Percentiles rank a stretch among this genome's conserved stretches.
Evolutionary conservation across 2,329 filamentous ascomycete genomes (phyloP).

Genomic region (Epichloe sp.): DNA sequence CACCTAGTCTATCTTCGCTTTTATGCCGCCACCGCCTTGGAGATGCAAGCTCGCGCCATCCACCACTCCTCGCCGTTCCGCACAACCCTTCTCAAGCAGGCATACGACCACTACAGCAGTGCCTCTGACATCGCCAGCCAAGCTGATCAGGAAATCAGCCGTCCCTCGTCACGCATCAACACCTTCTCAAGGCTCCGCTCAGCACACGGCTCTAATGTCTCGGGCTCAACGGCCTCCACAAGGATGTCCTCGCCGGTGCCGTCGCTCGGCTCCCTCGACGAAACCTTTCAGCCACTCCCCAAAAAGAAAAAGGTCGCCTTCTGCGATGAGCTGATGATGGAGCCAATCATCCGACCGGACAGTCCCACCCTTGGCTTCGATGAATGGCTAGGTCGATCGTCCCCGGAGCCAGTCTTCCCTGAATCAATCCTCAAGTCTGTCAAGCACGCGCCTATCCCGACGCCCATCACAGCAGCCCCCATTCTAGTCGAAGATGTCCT

Average conservation of each 20-base stretch:
- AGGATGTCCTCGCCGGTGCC: slow-evolving; percentile 33
- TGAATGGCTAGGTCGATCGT: slow-evolving; percentile 21
- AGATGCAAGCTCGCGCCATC: slow-evolving; percentile 39
- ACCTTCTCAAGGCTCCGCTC: slow-evolving; percentile 31
- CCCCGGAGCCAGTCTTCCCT: slow-evolving; percentile 10
- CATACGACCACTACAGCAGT: slow-evolving; percentile 36
- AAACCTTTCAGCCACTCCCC: slow-evolving; percentile 8
- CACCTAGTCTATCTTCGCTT: slow-evolving; percentile 48
- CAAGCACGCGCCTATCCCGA: background rate
- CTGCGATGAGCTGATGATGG: slow-evolving; percentile 19
- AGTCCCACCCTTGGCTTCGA: slow-evolving; percentile 47
- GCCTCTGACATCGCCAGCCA: slow-evolving; percentile 33
- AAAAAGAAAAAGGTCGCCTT: slow-evolving; percentile 29
- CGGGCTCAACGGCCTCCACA: slow-evolving; percentile 29
- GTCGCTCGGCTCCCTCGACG: slow-evolving; percentile 16
- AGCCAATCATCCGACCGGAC: slow-evolving; percentile 42
- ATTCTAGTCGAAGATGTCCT: background rate
- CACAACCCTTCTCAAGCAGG: slow-evolving; percentile 34
- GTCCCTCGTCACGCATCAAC: slow-evolving; percentile 23
- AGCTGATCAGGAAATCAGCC: slow-evolving; percentile 30
- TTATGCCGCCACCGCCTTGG: slow-evolving; percentile 47
- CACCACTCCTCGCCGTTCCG: slow-evolving; percentile 32
- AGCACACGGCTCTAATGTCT: slow-evolving; percentile 32
- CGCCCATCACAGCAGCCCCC: background rate
- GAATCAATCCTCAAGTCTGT: slow-evolving; percentile 10